A percentile compares a stretch with the other conserved stretches of the same genome.
Evolutionary conservation across 331 rosid species (phyloP).

Genomic region (Cydonia oblonga): DNA sequence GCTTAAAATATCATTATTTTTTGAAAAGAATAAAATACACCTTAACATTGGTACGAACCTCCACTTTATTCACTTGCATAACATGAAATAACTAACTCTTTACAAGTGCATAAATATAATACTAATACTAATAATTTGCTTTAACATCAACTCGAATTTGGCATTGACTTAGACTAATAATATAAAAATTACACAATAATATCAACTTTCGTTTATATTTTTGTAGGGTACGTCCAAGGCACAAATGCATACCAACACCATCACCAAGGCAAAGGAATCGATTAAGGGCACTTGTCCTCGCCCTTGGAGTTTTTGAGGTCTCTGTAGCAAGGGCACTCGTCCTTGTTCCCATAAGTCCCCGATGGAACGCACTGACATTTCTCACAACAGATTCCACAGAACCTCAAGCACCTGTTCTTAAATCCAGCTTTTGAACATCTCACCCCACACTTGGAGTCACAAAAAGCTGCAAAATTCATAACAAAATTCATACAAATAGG

Average conservation of each 20-base stretch:
- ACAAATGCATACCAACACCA: neutral
- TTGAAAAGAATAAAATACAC: neutral
- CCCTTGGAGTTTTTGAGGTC: slow-evolving; percentile 75
- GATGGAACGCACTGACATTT: slow-evolving; percentile 79
- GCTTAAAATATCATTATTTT: neutral
- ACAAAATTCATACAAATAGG: no score
- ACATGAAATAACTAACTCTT: neutral
- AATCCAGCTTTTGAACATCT: slow-evolving; percentile 64
- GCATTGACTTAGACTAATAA: no score
- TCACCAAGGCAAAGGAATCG: neutral
- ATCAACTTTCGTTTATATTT: neutral
- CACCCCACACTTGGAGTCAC: slow-evolving; percentile 36
- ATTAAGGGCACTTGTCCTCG: slow-evolving; percentile 62
- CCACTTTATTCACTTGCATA: neutral
- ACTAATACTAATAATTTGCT: no score
- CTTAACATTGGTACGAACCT: neutral
- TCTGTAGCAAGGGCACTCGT: slow-evolving; percentile 84
- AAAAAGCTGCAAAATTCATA: slow-evolving; percentile 25
- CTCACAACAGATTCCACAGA: slow-evolving; percentile 71
- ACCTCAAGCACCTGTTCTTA: slow-evolving; percentile 52
- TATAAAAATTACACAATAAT: neutral
- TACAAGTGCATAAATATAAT: neutral
- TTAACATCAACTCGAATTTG: no score
- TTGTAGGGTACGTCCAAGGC: no score
- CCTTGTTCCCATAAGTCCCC: slow-evolving; percentile 75